A percentile compares a stretch with the other conserved stretches of the same genome.
Evolutionary conservation across 1,284 basidiomycete genomes (phyloP).

Genomic region (Cutaneotrichosporon cyanovorans): DNA sequence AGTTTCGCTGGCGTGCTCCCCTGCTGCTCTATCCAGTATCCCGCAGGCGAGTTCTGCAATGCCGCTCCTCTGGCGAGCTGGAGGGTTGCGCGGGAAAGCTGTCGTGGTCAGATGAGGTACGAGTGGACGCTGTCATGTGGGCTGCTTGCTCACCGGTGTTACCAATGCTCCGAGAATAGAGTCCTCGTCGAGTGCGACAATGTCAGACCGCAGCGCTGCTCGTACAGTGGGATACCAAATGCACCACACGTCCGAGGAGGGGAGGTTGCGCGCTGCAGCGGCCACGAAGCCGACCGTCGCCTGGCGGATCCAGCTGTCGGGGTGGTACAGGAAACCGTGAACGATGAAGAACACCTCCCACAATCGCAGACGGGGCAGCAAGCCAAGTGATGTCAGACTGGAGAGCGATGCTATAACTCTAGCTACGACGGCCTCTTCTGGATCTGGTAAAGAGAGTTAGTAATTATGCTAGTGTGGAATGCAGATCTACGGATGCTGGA

Average conservation of each 20-base stretch:
- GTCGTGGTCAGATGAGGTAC: neutral
- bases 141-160: conserved; percentile 67
- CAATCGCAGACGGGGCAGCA: conserved; percentile 84
- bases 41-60: conserved; percentile 46
- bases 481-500: too few relatives aligned
- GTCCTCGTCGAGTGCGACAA: conserved; percentile 67
- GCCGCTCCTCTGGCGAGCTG: conserved; percentile 62
- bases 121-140: too few relatives aligned
- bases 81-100: conserved; percentile 73
- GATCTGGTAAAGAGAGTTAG: conserved; percentile 55
- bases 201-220: conserved; percentile 75
- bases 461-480: conserved; percentile 53
- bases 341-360: conserved; percentile 87
- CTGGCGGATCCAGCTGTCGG: conserved; percentile 93
- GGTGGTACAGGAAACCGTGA: conserved; percentile 86
- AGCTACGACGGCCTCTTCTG: conserved; percentile 87
- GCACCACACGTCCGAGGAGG: conserved; percentile 86
- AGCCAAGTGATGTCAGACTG: conserved; percentile 72
- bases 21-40: conserved; percentile 58
- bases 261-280: conserved; percentile 68
- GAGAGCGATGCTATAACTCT: conserved; percentile 78
- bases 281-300: conserved; percentile 82
- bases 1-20: conserved; percentile 8
- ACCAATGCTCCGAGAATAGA: conserved; percentile 68
- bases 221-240: conserved; percentile 86